Conservation (phyloP, 2,329 filamentous ascomycete genomes). For the Epichloe baconii region DNA sequence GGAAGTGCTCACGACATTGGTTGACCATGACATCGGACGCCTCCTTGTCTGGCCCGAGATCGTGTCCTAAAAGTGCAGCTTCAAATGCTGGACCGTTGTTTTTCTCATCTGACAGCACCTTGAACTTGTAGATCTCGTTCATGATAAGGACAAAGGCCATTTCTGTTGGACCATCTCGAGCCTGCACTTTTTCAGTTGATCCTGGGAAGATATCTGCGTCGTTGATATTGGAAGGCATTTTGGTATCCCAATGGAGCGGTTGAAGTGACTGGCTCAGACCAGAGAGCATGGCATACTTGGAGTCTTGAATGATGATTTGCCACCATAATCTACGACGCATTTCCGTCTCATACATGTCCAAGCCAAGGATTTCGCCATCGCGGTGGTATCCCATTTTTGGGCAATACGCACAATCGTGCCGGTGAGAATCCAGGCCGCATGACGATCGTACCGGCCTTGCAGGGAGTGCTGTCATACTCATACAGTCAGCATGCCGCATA, state of each 20-base stretch:
- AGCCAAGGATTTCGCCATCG: constrained; percentile 42
- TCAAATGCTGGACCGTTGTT: constrained; percentile 35
- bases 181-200: constrained; percentile 35
- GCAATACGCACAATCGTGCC: constrained; percentile 50
- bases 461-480: constrained; percentile 34
- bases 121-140: constrained; percentile 36
- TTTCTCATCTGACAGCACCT: constrained; percentile 29
- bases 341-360: constrained; percentile 51
- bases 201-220: constrained; percentile 44
- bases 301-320: constrained; percentile 47
- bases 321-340: constrained; percentile 58
- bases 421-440: constrained; percentile 47
- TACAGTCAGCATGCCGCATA: background rate
- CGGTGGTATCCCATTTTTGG: constrained; percentile 51
- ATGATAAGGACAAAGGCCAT: constrained; percentile 44
- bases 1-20: constrained; percentile 29
- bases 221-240: constrained; percentile 43
- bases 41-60: constrained; percentile 18
- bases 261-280: constrained; percentile 41
- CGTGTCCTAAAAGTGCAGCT: constrained; percentile 33
- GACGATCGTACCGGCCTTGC: constrained; percentile 43
- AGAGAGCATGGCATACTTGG: constrained; percentile 42
- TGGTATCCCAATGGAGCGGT: constrained; percentile 42
- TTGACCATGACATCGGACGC: constrained; percentile 4
- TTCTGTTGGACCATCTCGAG: constrained; percentile 44